Evolutionary conservation across 2,329 filamentous ascomycete genomes (phyloP).

Genomic region (Bipolaris bicolor): DNA sequence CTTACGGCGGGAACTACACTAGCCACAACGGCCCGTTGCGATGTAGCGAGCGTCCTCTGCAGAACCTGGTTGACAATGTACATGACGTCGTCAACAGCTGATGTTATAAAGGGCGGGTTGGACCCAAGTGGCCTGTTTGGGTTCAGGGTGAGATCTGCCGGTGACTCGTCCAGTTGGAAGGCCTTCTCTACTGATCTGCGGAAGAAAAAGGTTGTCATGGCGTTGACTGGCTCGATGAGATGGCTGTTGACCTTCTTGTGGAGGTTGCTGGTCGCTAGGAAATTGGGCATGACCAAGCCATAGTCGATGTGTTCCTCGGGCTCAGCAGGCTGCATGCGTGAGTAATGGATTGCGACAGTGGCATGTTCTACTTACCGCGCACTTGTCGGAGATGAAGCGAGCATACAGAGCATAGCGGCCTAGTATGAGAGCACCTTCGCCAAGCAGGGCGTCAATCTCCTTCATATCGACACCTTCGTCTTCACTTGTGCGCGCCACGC

Average conservation of each 20-base stretch:
- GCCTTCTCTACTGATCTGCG: constrained; percentile 95
- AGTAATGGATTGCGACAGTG: constrained; percentile 14
- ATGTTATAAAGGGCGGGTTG: constrained; percentile 88
- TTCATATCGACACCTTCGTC: constrained; percentile 97
- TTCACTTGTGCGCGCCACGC: constrained; percentile 69
- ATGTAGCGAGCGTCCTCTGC: constrained; percentile 83
- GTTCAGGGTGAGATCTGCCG: constrained; percentile 77
- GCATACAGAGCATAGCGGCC: constrained; percentile 92
- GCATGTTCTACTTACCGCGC: constrained; percentile 64
- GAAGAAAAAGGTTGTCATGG: constrained; percentile 96
- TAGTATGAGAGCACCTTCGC: constrained; percentile 90
- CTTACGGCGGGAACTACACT: constrained; percentile 80
- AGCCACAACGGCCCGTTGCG: constrained; percentile 77
- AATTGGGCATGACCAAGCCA: constrained; percentile 69
- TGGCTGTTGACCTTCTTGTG: constrained; percentile 77
- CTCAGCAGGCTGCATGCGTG: constrained; percentile 34
- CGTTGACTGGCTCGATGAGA: constrained; percentile 81
- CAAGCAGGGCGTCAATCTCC: constrained; percentile 85
- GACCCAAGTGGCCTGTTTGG: constrained; percentile 72
- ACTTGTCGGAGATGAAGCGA: constrained; percentile 86
- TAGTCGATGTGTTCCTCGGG: constrained; percentile 62
- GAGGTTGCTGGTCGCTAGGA: constrained; percentile 80
- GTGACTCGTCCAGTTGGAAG: constrained; percentile 93
- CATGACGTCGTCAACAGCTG: constrained; percentile 98
- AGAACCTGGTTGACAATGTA: constrained; percentile 96